These are phyloP conservation scores for Blastobotrys muscicola DNA, from an alignment of 805 yeast genomes.

Conservation along the genomic window DNA sequence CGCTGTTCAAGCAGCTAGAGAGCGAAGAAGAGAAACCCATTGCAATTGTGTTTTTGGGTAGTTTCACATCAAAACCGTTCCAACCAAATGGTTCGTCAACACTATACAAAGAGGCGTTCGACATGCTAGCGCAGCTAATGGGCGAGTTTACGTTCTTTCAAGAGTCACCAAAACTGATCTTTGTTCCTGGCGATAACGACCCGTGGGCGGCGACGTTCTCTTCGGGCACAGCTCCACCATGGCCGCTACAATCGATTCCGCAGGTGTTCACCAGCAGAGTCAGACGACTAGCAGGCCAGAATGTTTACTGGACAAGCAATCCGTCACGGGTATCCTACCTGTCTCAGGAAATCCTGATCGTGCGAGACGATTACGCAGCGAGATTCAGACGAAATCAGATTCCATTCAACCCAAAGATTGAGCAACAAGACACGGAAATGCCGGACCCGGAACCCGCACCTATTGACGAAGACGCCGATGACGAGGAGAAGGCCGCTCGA, in stretches of 20 bases:
- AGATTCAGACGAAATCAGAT: slow-evolving; percentile 66
- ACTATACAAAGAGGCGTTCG: slow-evolving; percentile 49
- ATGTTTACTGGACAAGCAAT: slow-evolving; percentile 57
- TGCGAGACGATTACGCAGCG: slow-evolving; percentile 63
- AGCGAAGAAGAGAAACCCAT: slow-evolving; percentile 47
- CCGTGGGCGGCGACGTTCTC: slow-evolving; percentile 79
- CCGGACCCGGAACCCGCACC: slow-evolving; percentile 10
- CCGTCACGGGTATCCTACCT: slow-evolving; percentile 72
- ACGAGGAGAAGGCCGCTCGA: slow-evolving; percentile 15
- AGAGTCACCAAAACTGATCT: slow-evolving; percentile 46
- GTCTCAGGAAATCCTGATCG: slow-evolving; percentile 71
- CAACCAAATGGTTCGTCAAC: slow-evolving; percentile 47
- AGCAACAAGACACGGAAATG: slow-evolving; percentile 19
- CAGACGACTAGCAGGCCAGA: slow-evolving; percentile 41
- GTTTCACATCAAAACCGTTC: slow-evolving; percentile 62
- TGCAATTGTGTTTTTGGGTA: slow-evolving; percentile 71
- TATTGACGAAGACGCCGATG: slow-evolving; percentile 15
- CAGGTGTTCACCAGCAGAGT: slow-evolving; percentile 59
- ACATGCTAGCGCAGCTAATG: slow-evolving; percentile 57
- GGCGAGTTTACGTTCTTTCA: slow-evolving; percentile 49
- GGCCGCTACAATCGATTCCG: slow-evolving; percentile 75
- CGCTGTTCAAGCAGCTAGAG: slow-evolving; percentile 48
- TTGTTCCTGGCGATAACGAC: slow-evolving; percentile 86
- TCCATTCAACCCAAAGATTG: slow-evolving; percentile 31
- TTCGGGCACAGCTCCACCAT: slow-evolving; percentile 45